Evolutionary conservation across 306 rosid species (phyloP), one percentile per base, ranked within the genome.

Genomic region (Malus sieversii): DNA sequence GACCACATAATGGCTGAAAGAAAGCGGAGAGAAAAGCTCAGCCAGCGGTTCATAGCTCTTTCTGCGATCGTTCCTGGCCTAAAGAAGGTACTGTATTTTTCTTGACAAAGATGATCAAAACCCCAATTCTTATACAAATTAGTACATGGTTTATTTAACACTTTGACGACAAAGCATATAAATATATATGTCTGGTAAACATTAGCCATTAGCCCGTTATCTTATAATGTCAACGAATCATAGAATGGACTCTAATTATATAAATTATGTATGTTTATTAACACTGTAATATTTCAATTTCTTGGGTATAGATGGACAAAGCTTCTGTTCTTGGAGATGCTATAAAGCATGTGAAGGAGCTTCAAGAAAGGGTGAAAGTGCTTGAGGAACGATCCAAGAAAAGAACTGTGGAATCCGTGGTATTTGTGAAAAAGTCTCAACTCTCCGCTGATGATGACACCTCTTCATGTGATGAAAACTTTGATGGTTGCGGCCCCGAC

Each of bases 1-100:
- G 98, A 88, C 40, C 98, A 91, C 78, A 81, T 93, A 69, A 78
- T 93, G 68, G 96, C 97, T 0, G 98, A 93, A 73, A 85, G 98
- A 69, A 91, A 83, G 73, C 75, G 98, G 4, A 82, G 98, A 80
- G 97, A 89, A 80, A 89, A 88, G 72, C 97, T 93, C 71, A 85
- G 84, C 86, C 91, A 89, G 62, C 75, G 91, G 18, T 93, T 93
- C 85, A 88, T 93, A 55, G 90, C 96, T 73, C 98, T 93, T 66
- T 88, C 96, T 4, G 92, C 91, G 27, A 82, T 93, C 52, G 68
- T 93, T 45, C 97, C 97, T 15, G 89, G 87, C 64, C 82, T 91
- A 1, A 93, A 91, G 68, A 93, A 93, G 97, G 97, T 93, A 71
- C 44, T 12, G 7, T 2, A 63, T 27, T 25, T 61, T 61, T 61